Evolutionary conservation across 768 basidiomycete genomes (phyloP), one percentile per base, ranked within the genome.

Genomic region (Coprinopsis sp.): DNA sequence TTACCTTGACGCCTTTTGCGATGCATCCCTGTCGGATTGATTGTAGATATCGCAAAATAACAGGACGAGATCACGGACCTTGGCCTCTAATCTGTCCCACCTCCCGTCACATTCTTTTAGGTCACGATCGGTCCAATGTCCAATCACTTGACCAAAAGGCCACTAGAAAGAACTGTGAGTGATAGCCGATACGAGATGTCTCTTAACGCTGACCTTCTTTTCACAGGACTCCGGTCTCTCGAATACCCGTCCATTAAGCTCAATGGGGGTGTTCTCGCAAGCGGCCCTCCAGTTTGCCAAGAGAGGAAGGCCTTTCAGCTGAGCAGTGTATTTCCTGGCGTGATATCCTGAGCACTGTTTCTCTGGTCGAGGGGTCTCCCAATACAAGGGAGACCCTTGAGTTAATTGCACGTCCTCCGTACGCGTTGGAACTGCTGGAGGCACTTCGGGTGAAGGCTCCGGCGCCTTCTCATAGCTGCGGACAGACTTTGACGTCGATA

Each of bases 81-180:
- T 62, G 46, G 67, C 60, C 0, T 44, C 40, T 27, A 63, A 54
- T 27, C 51, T 59, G 2, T 59, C 58, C 67, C 67, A 69, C 10
- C 52, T 47, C 4, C 64, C 63, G 12, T 47, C 22, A 46, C 67
- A 69, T n/a, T 49, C 54, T 16, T 44, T 49, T 40, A 62, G 59
- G 18, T 53, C 55, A 37, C 58, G 51, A 33, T 64, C 54, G 2
- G 56, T 49, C 67, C 67, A 69, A 44, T 59, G 51, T 6, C 64
- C 66, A 40, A 54, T 49, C 12, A 67, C 56, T 21, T 50, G 54
- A 38, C 66, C 64, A 37, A 65, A 59, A 4, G 54, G 60, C 60
- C 60, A 61, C 64, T 68, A 31, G 6, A 24, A 21, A 13, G 37
- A 12, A 18, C 27, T 14, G 19, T 46, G 34, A 10, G 28, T 18